Conservation (phyloP, 176 grass and related monocot species). For the Oryza rufipogon region DNA sequence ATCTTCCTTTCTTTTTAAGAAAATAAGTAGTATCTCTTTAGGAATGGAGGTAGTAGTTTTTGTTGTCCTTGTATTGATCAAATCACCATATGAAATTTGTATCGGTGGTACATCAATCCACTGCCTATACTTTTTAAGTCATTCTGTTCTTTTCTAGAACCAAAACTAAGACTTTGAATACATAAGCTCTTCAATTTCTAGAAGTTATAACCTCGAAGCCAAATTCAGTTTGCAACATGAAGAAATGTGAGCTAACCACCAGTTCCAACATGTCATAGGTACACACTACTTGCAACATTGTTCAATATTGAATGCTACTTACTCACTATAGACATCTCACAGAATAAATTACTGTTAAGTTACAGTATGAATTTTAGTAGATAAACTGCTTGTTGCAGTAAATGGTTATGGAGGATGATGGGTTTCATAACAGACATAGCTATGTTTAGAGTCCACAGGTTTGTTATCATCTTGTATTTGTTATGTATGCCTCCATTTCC, state of each 20-base stretch:
- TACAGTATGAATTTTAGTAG: background rate
- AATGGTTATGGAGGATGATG: background rate
- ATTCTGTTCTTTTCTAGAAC: slow-evolving; percentile 5
- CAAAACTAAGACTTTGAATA: background rate
- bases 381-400: background rate
- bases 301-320: background rate
- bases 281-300: background rate
- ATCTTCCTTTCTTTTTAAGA: background rate
- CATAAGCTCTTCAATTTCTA: background rate
- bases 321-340: background rate
- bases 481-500: background rate
- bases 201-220: background rate
- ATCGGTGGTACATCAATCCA: background rate
- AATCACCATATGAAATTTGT: no score
- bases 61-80: no score
- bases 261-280: background rate
- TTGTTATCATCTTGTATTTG: background rate
- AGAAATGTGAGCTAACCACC: background rate
- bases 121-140: background rate
- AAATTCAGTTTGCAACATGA: background rate
- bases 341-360: background rate
- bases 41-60: background rate
- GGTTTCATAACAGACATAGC: background rate
- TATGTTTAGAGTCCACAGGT: background rate
- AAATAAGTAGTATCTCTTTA: background rate